Percentiles rank a stretch among this genome's conserved stretches.
Conservation (phyloP, 164 flowering plant species). For the Magnolia sinica region DNA sequence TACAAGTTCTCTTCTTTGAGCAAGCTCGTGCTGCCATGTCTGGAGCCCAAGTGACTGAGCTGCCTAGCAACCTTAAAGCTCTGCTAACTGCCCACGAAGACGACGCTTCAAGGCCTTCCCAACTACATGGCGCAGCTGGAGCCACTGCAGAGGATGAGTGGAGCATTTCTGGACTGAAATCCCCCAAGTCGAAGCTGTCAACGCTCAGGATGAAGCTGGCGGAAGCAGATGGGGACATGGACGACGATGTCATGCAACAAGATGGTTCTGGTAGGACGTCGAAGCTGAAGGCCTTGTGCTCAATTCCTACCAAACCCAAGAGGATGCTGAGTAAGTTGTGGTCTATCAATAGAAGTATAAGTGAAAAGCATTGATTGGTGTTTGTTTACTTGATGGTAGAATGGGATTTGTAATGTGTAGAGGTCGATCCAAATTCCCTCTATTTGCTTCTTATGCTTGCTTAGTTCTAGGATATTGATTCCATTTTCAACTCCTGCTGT, state of each 20-base stretch:
- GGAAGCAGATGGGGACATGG: constrained; percentile 59
- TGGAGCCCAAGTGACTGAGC: constrained; percentile 60
- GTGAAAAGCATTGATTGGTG: constrained; percentile 52
- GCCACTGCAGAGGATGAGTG: constrained; percentile 61
- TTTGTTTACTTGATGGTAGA: neutral
- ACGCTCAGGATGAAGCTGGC: constrained; percentile 73
- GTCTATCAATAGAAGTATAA: constrained; percentile 57
- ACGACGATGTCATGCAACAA: constrained; percentile 32
- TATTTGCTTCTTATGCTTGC: neutral
- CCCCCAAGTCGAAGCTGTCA: constrained; percentile 60
- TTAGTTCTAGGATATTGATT: neutral
- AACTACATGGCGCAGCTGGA: constrained; percentile 30
- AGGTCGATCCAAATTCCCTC: neutral
- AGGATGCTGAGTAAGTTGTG: constrained; percentile 81
- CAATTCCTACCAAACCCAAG: constrained; percentile 67
- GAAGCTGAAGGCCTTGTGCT: constrained; percentile 48
- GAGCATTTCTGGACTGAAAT: constrained; percentile 69
- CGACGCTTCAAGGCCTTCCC: constrained; percentile 38
- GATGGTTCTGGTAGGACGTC: constrained; percentile 34
- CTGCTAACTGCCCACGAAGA: constrained; percentile 48
- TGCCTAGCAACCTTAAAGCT: constrained; percentile 74
- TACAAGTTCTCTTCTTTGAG: constrained; percentile 94
- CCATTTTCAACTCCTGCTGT: neutral
- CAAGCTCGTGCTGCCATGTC: constrained; percentile 70
- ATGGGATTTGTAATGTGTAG: neutral